Evolutionary conservation across 164 flowering plant species (phyloP), one percentile per base, ranked within the genome.

Genomic region (Aristolochia contorta): DNA sequence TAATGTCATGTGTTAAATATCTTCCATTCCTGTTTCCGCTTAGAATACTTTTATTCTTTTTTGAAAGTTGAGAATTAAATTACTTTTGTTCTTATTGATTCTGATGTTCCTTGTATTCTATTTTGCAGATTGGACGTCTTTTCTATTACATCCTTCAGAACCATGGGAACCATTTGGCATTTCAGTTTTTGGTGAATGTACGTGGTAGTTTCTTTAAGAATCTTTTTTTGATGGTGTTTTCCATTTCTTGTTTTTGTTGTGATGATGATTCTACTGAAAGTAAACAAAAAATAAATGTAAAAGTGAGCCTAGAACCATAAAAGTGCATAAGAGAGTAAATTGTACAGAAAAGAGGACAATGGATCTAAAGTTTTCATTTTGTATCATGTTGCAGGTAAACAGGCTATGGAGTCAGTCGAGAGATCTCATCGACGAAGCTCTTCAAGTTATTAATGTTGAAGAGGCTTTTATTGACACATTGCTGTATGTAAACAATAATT

Each of bases 391-490:
- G 61, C 80, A 86, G 96, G 72, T 84, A 53, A 83, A 88, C 62
- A 79, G 75, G 65, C 64, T 83, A 61, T 72, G 85, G 56, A 64
- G 65, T 45, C 85, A 74, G 50, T 78, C 84, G 60, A 80, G 69
- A 27, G 95, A 74, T 54, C 56, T 70, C 56, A 55, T 60, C 47
- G 90, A 87, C 49, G 95, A 87, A 67, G 70, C 75, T 60, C 85
- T 78, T 54, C 91, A 91, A 66, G 61, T 74, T 72, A 84, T 82
- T 67, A 91, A 85, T 69, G 88, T 94, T 2, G 97, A 94, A 75
- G 87, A 77, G 61, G 95, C 99, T 64, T 94, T 91, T 83, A 82
- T 94, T 24, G 99, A 94, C 70, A 75, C 88, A 48, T 24, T 89
- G 13, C 63, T 88, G 96, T 94, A 74, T 71, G 71, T 51, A 56